A percentile compares a stretch with the other conserved stretches of the same genome.
phyloP scores from a whole-genome alignment of 83 land plant genomes.

The Picea mariana region DNA sequence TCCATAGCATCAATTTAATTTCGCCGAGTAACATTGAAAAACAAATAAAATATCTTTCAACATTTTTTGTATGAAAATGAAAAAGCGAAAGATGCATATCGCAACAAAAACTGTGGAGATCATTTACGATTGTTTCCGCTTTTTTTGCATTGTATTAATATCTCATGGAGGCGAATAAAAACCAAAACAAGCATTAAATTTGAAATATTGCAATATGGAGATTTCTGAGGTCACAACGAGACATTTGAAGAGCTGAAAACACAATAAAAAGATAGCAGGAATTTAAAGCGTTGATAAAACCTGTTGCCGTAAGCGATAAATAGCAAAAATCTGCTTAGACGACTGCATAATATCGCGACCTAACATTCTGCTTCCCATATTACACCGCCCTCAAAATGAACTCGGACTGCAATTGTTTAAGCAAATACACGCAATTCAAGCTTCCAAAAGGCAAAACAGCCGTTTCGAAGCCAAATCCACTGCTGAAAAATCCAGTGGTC shows the following conservation, averaged over 20 bases:
- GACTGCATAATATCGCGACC: constrained; percentile 2
- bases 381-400: not conserved
- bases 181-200: not conserved
- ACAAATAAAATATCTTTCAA: too few species aligned
- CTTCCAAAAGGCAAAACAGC: too few species aligned
- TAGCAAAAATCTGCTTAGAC: not conserved
- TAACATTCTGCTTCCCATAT: constrained; percentile 5
- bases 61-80: not conserved
- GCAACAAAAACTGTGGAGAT: not conserved
- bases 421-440: too few species aligned
- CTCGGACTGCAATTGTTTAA: too few species aligned
- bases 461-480: not conserved
- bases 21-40: too few species aligned
- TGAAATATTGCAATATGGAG: too few species aligned
- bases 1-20: too few species aligned
- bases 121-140: not conserved
- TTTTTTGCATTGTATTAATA: too few species aligned
- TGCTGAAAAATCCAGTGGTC: not conserved
- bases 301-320: constrained; percentile 4
- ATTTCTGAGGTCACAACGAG: too few species aligned
- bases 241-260: too few species aligned
- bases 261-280: not conserved
- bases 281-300: not conserved
- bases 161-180: not conserved
- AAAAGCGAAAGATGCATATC: not conserved